Conservation (phyloP, 2,329 filamentous ascomycete species). For the Penicillium sp. region DNA sequence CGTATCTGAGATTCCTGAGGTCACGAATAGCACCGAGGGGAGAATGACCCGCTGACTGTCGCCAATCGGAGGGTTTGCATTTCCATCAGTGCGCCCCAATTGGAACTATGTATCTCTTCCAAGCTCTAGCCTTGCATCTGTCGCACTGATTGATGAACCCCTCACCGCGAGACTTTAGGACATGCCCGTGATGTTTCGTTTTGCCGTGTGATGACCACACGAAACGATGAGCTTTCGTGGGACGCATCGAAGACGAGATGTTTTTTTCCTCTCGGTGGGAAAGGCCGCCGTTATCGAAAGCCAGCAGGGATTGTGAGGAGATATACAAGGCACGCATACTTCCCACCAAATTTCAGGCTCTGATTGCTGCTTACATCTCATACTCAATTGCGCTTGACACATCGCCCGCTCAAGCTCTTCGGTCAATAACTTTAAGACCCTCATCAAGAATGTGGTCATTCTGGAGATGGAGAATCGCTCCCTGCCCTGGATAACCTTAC, state of each 20-base stretch:
- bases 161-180: neutral
- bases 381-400: constrained; percentile 15
- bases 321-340: neutral
- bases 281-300: neutral
- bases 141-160: constrained; percentile 10
- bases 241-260: neutral
- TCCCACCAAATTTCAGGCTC: neutral
- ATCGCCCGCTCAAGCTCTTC: constrained; percentile 18
- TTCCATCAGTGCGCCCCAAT: neutral
- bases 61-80: constrained; percentile 14
- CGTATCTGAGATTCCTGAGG: too few relatives aligned
- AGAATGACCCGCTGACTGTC: neutral
- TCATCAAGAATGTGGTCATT: constrained; percentile 42
- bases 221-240: constrained; percentile 11
- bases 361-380: neutral
- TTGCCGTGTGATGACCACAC: neutral
- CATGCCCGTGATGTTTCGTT: neutral
- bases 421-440: constrained; percentile 33
- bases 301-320: neutral
- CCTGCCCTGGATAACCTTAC: constrained; percentile 47
- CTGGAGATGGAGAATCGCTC: constrained; percentile 49
- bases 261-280: constrained; percentile 3
- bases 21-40: neutral
- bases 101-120: neutral
- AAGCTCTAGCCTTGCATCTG: neutral